Evolutionary conservation across 208 protist species (phyloP).

Genomic region (Acanthamoeba healyi): DNA sequence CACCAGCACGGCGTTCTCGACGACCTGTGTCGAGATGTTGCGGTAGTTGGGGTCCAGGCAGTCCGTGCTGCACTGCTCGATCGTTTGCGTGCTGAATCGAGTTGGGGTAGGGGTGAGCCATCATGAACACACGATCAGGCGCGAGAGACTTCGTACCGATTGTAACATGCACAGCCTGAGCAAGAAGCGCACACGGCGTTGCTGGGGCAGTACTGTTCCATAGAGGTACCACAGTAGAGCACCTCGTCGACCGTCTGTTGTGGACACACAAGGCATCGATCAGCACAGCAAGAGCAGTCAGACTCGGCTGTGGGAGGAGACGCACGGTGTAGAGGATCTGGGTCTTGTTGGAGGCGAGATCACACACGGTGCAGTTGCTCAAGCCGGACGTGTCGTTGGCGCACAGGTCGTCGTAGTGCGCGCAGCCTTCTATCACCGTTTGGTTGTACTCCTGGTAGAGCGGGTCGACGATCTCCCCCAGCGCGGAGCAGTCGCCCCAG

Average conservation of each 20-base stretch:
- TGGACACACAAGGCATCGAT: not conserved
- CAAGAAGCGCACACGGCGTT: not conserved
- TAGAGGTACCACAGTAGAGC: not conserved
- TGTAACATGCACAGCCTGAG: slow-evolving; percentile 30
- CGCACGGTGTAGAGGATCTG: not conserved
- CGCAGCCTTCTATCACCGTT: not conserved
- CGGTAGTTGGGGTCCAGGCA: not conserved
- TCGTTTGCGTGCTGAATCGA: not conserved
- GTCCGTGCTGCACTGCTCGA: not conserved
- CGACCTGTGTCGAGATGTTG: not conserved
- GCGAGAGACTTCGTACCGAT: not conserved
- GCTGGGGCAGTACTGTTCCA: not conserved
- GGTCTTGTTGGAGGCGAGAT: not conserved
- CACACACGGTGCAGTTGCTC: not conserved
- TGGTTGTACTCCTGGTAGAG: slow-evolving; percentile 17
- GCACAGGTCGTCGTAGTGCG: not conserved
- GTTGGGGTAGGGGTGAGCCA: not conserved
- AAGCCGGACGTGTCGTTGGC: not conserved
- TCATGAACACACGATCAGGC: no score
- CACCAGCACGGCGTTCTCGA: not conserved
- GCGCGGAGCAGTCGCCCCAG: slow-evolving; percentile 9
- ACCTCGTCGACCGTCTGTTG: not conserved
- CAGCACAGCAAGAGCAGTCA: not conserved
- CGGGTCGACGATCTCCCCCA: slow-evolving; percentile 4
- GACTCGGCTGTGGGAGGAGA: no score